Percentiles rank a stretch among this genome's conserved stretches.
These are phyloP conservation scores for Venturia effusa DNA, from an alignment of 2,329 filamentous ascomycete species.

Conservation along the genomic window DNA sequence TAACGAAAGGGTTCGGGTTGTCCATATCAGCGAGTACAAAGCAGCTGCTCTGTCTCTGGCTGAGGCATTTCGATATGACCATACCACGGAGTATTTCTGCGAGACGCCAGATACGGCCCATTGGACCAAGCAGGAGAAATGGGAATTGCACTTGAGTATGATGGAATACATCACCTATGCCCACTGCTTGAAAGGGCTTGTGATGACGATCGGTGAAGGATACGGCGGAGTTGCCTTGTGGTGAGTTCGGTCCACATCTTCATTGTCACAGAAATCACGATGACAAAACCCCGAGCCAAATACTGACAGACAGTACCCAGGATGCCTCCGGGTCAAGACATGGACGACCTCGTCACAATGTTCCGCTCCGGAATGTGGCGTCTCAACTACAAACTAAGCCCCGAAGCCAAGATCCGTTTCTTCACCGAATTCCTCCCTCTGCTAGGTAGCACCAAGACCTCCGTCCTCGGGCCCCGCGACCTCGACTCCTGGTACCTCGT, in stretches of 20 bases:
- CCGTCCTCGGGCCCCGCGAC: constrained; percentile 57
- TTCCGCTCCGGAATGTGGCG: constrained; percentile 69
- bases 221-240: constrained; percentile 72
- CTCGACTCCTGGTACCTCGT: constrained; percentile 68
- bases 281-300: neutral
- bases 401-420: constrained; percentile 63
- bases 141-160: constrained; percentile 65
- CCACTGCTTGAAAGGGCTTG: constrained; percentile 63
- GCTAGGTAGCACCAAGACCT: constrained; percentile 59
- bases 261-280: neutral
- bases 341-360: constrained; percentile 62
- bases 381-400: constrained; percentile 61
- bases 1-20: constrained; percentile 38
- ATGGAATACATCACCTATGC: constrained; percentile 69
- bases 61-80: constrained; percentile 66
- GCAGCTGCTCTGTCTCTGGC: constrained; percentile 62
- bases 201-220: constrained; percentile 62
- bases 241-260: constrained; percentile 36
- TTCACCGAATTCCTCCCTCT: constrained; percentile 67
- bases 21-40: constrained; percentile 57
- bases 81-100: constrained; percentile 64
- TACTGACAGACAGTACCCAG: constrained; percentile 29
- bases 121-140: constrained; percentile 56
- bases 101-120: constrained; percentile 56
- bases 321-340: constrained; percentile 64